A percentile compares a stretch with the other conserved stretches of the same genome.
Conservation (phyloP, 2,329 filamentous ascomycete genomes). For the Fusarium nurragi region DNA sequence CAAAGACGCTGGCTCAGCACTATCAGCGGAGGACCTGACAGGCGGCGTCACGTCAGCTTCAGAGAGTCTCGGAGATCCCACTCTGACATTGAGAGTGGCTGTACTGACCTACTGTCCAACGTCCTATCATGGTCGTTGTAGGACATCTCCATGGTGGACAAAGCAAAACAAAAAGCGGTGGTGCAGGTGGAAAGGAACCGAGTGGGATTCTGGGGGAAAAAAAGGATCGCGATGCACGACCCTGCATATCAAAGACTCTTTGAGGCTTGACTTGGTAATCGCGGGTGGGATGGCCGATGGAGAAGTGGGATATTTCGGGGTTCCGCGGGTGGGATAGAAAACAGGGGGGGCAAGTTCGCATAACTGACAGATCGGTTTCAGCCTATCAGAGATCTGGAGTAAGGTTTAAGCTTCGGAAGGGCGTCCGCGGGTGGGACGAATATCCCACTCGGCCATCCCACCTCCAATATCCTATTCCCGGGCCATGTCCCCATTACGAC, state of each 20-base stretch:
- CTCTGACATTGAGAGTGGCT: not conserved
- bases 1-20: constrained; percentile 12
- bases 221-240: not conserved
- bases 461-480: constrained; percentile 3
- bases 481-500: not conserved
- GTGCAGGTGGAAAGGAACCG: constrained; percentile 1
- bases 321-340: not conserved
- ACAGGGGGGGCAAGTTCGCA: too few species aligned
- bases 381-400: accelerated
- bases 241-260: constrained; percentile 13
- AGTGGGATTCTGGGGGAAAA: constrained; percentile 26
- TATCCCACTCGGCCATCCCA: constrained; percentile 35
- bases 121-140: constrained; percentile 25
- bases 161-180: not conserved
- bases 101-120: constrained; percentile 5
- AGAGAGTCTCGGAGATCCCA: constrained; percentile 28
- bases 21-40: constrained; percentile 27
- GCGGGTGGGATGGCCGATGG: constrained; percentile 31
- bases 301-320: constrained; percentile 31
- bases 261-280: constrained; percentile 38
- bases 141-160: constrained; percentile 33
- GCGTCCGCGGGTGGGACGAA: not conserved
- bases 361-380: accelerated
- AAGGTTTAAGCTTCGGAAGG: not conserved
- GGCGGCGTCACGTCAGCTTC: constrained; percentile 5